Base-by-base conservation (phyloP, 768 basidiomycete species). In the Trametes cingulata region DNA sequence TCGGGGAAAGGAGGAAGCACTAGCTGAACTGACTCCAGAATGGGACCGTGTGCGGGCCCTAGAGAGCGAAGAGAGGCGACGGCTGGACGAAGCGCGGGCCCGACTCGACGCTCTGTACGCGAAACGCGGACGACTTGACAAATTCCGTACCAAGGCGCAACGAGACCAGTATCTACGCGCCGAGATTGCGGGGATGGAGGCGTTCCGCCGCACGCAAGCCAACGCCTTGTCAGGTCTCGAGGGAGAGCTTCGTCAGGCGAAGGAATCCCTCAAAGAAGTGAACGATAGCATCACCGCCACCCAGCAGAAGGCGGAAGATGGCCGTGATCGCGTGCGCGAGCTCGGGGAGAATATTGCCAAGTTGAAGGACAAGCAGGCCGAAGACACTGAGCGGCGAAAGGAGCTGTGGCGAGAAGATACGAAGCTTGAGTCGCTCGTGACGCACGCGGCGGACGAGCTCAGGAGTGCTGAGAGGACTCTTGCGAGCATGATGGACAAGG, bases 401-500 rank as follows among this genome's bases (percentile, higher is more conserved):
- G 94, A 96, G 52, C 72, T 93, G 33, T 98, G 97, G 96, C 81
- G 95, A 66, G 94, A 96, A 72, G 96, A 98, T 62, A 88, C 92
- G 0, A 96, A 92, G 72, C 75, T 97, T 42, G 86, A 89, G 63
- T 88, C 87, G 58, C 78, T 88, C 15, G 85, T 93, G 2, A 81
- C 80, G 35, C 84, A 92, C 53, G 93, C 92, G 2, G 79, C 79
- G 13, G 90, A 93, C 57, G 91, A 98, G 72, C 76, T 96, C 65
- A 83, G 89, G 68, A 82, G 81, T 1, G 87, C 92, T 0, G 94
- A 98, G 74, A 79, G 95, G 54, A 76, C 74, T 13, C 76, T 98
- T 33, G 86, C 90, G 5, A 81, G 87, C 15, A 97, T 96, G 87
- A 96, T 98, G 93, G 97, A 99, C 73, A 94, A 95, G 79, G 95